Conservation (phyloP, 352 stramenopile genomes). For the Pythium phragmitis region DNA sequence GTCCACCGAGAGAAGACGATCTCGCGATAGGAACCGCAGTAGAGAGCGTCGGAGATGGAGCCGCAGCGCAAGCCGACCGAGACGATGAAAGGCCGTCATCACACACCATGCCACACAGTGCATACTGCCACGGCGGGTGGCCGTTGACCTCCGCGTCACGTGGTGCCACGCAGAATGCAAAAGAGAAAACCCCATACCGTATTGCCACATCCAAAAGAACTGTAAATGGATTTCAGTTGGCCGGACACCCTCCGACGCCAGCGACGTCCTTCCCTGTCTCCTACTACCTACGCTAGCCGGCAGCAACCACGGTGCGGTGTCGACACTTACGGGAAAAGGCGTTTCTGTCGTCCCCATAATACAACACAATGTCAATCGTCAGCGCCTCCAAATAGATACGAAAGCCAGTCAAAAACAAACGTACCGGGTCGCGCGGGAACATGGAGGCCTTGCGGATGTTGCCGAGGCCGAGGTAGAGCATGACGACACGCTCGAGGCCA, state of each 20-base stretch:
- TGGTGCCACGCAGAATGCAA: not conserved
- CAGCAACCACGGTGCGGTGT: not conserved
- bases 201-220: not conserved
- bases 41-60: not conserved
- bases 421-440: constrained; percentile 96
- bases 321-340: constrained; percentile 61
- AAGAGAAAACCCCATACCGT: too few relatives aligned
- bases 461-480: constrained; percentile 98
- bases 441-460: constrained; percentile 99
- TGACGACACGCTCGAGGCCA: constrained; percentile 98
- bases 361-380: constrained; percentile 1
- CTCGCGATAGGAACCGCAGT: not conserved
- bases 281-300: too few relatives aligned
- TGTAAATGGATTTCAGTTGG: not conserved
- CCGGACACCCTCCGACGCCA: too few relatives aligned
- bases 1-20: not conserved
- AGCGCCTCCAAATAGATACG: not conserved
- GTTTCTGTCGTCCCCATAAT: constrained; percentile 30
- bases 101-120: not conserved
- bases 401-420: constrained; percentile 13
- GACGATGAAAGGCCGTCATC: not conserved
- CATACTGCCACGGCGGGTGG: not conserved
- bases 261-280: not conserved
- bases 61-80: not conserved
- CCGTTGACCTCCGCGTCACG: too few relatives aligned